phyloP scores from a whole-genome alignment of 2,329 filamentous ascomycete genomes.

The Mycosphaerella sp. region DNA sequence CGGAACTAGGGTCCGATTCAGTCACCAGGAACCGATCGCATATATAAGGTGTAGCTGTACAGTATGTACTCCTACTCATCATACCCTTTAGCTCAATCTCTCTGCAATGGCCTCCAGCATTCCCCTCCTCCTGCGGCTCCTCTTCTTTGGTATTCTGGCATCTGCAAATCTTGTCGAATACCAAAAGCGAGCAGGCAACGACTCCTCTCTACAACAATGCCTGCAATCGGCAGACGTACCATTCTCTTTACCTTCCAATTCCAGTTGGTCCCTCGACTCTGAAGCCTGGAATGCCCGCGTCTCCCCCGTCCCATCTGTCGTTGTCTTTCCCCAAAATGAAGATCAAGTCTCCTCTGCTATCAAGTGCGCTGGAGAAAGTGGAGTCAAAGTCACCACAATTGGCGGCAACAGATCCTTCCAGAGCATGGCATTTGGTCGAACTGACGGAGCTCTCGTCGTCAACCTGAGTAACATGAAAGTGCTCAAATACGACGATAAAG shows the following conservation, averaged over 20 bases:
- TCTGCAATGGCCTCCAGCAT: too few species aligned
- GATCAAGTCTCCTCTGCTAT: conserved; percentile 1
- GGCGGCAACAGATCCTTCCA: not conserved
- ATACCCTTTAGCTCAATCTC: too few species aligned
- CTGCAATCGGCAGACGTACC: not conserved
- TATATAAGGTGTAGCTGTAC: too few species aligned
- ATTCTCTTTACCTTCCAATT: not conserved
- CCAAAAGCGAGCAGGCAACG: not conserved
- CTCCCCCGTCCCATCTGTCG: not conserved
- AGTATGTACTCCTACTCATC: too few species aligned
- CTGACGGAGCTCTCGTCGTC: not conserved
- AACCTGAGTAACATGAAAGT: not conserved
- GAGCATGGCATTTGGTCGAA: not conserved
- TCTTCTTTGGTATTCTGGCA: too few species aligned
- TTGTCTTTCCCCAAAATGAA: conserved; percentile 3
- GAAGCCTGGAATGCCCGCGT: not conserved
- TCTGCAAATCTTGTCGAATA: not conserved
- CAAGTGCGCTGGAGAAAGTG: not conserved
- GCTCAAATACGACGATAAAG: not conserved
- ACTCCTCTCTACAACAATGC: not conserved
- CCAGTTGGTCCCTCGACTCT: not conserved
- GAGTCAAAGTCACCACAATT: not conserved
- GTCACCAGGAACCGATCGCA: too few species aligned
- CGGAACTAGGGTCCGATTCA: too few species aligned
- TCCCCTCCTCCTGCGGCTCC: too few species aligned